Evolutionary conservation across 2,329 filamentous ascomycete species (phyloP).

Genomic region (Alternaria metachromatica): DNA sequence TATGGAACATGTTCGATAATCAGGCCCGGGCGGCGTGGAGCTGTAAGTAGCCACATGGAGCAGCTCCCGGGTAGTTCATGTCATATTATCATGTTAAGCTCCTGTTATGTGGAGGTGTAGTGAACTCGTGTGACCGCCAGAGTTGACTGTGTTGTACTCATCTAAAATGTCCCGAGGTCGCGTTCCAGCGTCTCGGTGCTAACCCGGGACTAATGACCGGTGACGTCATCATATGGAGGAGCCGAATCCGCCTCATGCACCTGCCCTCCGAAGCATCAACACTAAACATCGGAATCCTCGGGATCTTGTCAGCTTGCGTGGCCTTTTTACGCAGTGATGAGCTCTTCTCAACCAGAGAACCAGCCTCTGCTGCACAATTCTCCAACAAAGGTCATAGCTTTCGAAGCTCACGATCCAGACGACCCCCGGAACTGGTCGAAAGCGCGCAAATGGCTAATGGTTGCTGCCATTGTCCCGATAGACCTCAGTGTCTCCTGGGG

Average conservation of each 20-base stretch:
- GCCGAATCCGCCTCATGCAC: not conserved
- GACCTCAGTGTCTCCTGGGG: slow-evolving; percentile 52
- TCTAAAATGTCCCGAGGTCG: not conserved
- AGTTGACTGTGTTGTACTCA: not conserved
- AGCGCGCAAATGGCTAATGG: slow-evolving; percentile 45
- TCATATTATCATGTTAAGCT: not conserved
- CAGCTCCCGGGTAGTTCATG: not conserved
- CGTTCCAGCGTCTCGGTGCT: not conserved
- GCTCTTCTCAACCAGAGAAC: not conserved
- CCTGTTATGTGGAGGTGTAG: not conserved
- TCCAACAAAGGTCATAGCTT: slow-evolving; percentile 19
- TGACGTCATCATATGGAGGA: not conserved
- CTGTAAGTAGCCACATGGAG: not conserved
- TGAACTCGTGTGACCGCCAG: not conserved
- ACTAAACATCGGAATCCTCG: not conserved
- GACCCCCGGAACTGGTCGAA: slow-evolving; percentile 46
- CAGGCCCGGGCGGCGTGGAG: not conserved
- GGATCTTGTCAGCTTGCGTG: not conserved
- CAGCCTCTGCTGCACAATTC: slow-evolving; percentile 15
- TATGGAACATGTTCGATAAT: not conserved
- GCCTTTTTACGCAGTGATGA: slow-evolving; percentile 1
- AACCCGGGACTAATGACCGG: not conserved
- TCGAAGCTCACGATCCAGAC: slow-evolving; percentile 28
- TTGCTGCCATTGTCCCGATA: slow-evolving; percentile 45
- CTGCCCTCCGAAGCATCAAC: not conserved